Conservation (phyloP, 1,139 yeast genomes). For the Taphrina confusa region DNA sequence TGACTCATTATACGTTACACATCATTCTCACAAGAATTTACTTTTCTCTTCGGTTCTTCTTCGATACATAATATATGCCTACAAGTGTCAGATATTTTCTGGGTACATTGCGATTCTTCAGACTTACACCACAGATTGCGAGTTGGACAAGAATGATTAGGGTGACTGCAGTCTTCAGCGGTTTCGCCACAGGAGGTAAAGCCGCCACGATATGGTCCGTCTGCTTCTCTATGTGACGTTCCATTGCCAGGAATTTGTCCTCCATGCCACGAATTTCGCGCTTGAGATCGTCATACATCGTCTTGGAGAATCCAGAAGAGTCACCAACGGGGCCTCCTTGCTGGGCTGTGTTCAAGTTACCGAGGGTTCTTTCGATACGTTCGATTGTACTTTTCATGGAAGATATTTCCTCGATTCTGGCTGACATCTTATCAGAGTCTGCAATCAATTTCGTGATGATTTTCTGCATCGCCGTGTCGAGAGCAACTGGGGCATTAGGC, state of each 20-base stretch:
- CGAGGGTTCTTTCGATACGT: background rate
- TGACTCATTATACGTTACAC: background rate
- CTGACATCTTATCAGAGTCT: constrained; percentile 11
- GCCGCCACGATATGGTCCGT: constrained; percentile 16
- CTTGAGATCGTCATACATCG: constrained; percentile 5
- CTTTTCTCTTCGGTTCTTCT: constrained; percentile 16
- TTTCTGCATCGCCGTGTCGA: constrained; percentile 21
- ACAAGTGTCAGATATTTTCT: background rate
- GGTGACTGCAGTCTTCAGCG: constrained; percentile 16
- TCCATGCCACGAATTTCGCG: constrained; percentile 16
- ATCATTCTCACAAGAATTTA: constrained; percentile 6
- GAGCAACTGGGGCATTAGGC: background rate
- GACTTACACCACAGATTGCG: constrained; percentile 21
- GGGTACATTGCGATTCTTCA: background rate
- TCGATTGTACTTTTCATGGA: constrained; percentile 4
- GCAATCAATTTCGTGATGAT: constrained; percentile 4
- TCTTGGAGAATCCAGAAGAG: background rate
- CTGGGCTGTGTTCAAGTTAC: background rate
- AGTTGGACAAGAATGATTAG: constrained; percentile 20
- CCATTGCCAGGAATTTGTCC: constrained; percentile 14
- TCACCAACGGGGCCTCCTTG: background rate
- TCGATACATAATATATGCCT: constrained; percentile 20
- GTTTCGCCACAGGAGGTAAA: constrained; percentile 13
- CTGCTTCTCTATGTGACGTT: constrained; percentile 18
- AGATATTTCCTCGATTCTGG: background rate